Evolutionary conservation across 805 yeast species (phyloP), one percentile per base, ranked within the genome.

Genomic region (Yamadazyma sp.): DNA sequence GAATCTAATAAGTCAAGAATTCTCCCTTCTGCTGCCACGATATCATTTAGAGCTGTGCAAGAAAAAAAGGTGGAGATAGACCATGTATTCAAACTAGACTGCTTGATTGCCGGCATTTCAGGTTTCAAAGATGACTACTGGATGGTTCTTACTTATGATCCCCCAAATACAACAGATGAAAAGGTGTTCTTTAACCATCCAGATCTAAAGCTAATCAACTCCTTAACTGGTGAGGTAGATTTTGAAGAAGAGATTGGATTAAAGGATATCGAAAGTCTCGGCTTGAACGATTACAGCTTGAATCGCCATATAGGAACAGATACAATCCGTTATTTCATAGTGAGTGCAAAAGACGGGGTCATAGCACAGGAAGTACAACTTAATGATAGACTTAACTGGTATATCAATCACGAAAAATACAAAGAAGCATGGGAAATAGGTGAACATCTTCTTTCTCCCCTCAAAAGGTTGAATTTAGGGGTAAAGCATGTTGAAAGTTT

Each of bases 271-370:
- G 70, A 77, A 15, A 65, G 70, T 10, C 60, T 87, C 28, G 89
- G 95, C 0, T 65, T 84, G 12, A 90, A 91, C 55, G 98, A 93
- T 54, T 86, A 84, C 53, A 81, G 77, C 46, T 58, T 90, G 32
- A 77, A 81, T 1, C 75, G 74, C 34, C 70, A 71, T 53, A 60
- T 73, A 22, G 78, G 73, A 2, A 47, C 43, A 2, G 52, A 47
- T 0, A 54, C 59, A 0, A 57, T 67, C 6, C 67, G 70, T 38
- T 87, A 83, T 64, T 84, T 73, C 50, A 67, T 93, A 13, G 68
- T 91, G 4, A 79, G 91, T 53, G 87, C 96, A 0, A 75, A 77
- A 32, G 98, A 89, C 60, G 91, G 82, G 1, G 83, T 91, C 1
- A 65, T 80, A 11, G 88, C 89, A 0, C 75, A 81, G 48, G 87